phyloP scores from a whole-genome alignment of 148 eudicot species.

The Camellia sinensis region DNA sequence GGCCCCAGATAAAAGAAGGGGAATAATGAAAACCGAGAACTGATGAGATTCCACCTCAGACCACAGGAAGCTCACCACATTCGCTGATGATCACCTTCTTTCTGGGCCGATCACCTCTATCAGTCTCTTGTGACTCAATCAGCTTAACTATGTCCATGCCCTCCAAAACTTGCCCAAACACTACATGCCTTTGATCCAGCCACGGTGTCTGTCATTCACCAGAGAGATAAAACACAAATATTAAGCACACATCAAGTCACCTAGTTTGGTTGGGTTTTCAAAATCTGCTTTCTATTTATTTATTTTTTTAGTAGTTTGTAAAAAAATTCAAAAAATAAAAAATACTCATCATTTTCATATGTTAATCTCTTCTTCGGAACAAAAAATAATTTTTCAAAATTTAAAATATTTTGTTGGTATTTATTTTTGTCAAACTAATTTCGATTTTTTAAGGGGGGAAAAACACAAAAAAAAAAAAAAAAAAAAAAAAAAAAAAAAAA shows the following conservation, averaged over 20 bases:
- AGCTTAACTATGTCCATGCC: conserved; percentile 86
- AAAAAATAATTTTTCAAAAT: too few relatives aligned
- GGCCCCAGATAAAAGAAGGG: background rate
- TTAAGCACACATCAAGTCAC: background rate
- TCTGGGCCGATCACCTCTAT: conserved; percentile 82
- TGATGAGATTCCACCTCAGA: conserved; percentile 11
- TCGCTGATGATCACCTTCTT: conserved; percentile 71
- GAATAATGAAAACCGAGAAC: background rate
- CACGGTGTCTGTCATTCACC: conserved; percentile 64
- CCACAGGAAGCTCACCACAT: conserved; percentile 77
- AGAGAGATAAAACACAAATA: background rate
- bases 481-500: too few relatives aligned
- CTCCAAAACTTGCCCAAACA: conserved; percentile 85
- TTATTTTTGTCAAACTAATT: too few relatives aligned
- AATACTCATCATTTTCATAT: too few relatives aligned
- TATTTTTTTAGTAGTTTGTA: too few relatives aligned
- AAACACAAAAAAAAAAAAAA: too few relatives aligned
- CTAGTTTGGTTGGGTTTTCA: too few relatives aligned
- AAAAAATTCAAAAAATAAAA: too few relatives aligned
- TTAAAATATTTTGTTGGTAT: too few relatives aligned
- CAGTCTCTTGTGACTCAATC: conserved; percentile 75
- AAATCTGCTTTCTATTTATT: too few relatives aligned
- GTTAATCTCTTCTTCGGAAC: too few relatives aligned
- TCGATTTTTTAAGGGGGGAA: too few relatives aligned
- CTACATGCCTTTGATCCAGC: conserved; percentile 85